Evolutionary conservation across 306 rosid genomes (phyloP).

Genomic region (Mimosa bimucronata): DNA sequence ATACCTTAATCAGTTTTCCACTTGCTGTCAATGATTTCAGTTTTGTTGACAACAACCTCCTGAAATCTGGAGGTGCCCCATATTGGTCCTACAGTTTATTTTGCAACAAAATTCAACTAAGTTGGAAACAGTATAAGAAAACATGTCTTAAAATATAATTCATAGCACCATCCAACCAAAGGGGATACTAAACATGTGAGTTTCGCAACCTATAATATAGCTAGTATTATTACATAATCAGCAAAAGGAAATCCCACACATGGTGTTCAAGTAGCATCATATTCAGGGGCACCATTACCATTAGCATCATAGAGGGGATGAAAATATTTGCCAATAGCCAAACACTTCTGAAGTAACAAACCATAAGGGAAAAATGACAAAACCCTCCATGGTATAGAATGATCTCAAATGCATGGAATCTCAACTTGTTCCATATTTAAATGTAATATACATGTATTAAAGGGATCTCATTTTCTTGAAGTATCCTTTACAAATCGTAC

Average conservation of each 20-base stretch:
- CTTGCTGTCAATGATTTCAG: slow-evolving; percentile 71
- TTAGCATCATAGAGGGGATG: neutral
- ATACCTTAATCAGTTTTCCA: slow-evolving; percentile 88
- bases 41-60: slow-evolving; percentile 75
- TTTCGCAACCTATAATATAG: slow-evolving; percentile 23
- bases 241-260: neutral
- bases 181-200: slow-evolving; percentile 1
- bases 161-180: slow-evolving; percentile 22
- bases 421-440: neutral
- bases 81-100: slow-evolving; percentile 74
- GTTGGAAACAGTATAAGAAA: slow-evolving; percentile 1
- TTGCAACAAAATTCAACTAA: slow-evolving; percentile 34
- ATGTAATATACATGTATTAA: neutral
- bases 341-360: neutral
- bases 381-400: neutral
- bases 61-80: slow-evolving; percentile 84
- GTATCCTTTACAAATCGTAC: neutral
- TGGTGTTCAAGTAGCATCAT: slow-evolving; percentile 9
- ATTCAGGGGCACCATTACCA: slow-evolving; percentile 18
- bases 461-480: neutral
- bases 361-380: neutral
- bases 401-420: neutral
- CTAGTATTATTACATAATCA: slow-evolving; percentile 20
- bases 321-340: neutral
- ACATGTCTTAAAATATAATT: slow-evolving; percentile 5